phyloP scores from a whole-genome alignment of 2,329 filamentous ascomycete genomes.

The Zalaria sp. region DNA sequence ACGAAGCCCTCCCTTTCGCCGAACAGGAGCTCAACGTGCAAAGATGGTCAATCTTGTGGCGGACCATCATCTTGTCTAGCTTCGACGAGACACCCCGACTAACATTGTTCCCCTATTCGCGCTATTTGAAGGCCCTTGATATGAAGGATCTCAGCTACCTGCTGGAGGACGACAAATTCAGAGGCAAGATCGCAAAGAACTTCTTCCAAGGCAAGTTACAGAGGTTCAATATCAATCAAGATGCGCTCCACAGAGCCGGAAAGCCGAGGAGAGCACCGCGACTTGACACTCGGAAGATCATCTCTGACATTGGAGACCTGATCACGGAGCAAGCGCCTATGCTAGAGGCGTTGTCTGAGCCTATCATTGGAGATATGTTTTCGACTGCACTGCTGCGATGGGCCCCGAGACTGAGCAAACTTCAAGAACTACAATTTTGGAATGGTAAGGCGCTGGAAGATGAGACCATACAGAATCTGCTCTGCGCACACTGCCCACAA shows the following conservation, averaged over 20 bases:
- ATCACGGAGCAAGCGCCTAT: conserved; percentile 24
- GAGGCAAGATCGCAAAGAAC: conserved; percentile 39
- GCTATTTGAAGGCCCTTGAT: conserved; percentile 51
- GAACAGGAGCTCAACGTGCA: conserved; percentile 34
- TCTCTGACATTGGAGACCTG: conserved; percentile 34
- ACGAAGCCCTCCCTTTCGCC: conserved; percentile 22
- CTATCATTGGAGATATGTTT: conserved; percentile 29
- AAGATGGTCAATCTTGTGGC: conserved; percentile 53
- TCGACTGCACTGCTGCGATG: conserved; percentile 40
- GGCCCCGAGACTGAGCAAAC: conserved; percentile 42
- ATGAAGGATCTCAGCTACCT: conserved; percentile 47
- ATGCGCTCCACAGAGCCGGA: conserved; percentile 10
- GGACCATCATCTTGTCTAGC: conserved; percentile 52
- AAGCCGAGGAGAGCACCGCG: conserved; percentile 12
- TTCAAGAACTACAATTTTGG: conserved; percentile 46
- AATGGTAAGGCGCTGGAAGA: conserved; percentile 46
- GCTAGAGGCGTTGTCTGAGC: conserved; percentile 36
- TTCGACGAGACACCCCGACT: conserved; percentile 18
- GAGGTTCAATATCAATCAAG: conserved; percentile 23
- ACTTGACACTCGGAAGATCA: conserved; percentile 26
- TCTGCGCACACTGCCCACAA: conserved; percentile 44
- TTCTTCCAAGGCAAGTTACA: conserved; percentile 38
- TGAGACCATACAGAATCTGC: conserved; percentile 36
- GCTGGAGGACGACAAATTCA: conserved; percentile 44
- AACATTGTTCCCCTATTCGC: conserved; percentile 55